These are phyloP conservation scores for Flaveria sonorensis DNA, from an alignment of 129 eudicot species.

Conservation along the genomic window DNA sequence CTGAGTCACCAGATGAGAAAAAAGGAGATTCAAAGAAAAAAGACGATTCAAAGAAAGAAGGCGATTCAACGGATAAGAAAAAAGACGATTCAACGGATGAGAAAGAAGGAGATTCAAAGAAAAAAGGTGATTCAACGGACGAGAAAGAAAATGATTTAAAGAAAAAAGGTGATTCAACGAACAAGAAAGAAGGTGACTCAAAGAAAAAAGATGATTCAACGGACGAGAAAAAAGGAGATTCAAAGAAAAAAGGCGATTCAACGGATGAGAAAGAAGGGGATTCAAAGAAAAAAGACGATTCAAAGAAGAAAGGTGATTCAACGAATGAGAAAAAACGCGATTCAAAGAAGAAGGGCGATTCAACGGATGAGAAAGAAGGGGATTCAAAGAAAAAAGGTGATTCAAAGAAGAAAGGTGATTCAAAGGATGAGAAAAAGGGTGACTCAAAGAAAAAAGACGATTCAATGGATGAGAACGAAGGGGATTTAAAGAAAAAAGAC, in stretches of 20 bases:
- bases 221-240: not conserved
- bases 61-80: not conserved
- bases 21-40: not conserved
- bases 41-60: not conserved
- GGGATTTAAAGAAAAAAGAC: not conserved
- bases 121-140: not conserved
- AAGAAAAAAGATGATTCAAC: not conserved
- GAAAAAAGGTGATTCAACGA: not conserved
- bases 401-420: not conserved
- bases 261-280: not conserved
- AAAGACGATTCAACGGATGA: not conserved
- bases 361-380: not conserved
- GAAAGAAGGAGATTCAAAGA: not conserved
- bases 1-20: not conserved
- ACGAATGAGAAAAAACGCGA: not conserved
- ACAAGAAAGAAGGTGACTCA: not conserved
- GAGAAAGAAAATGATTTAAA: not conserved
- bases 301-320: not conserved
- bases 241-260: not conserved
- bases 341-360: not conserved
- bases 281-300: not conserved
- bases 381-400: not conserved
- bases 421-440: not conserved
- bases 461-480: not conserved
- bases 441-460: not conserved